A percentile compares a stretch with the other conserved stretches of the same genome.
Conservation (phyloP, 1,284 basidiomycete species). For the Ustilago cynodontis region DNA sequence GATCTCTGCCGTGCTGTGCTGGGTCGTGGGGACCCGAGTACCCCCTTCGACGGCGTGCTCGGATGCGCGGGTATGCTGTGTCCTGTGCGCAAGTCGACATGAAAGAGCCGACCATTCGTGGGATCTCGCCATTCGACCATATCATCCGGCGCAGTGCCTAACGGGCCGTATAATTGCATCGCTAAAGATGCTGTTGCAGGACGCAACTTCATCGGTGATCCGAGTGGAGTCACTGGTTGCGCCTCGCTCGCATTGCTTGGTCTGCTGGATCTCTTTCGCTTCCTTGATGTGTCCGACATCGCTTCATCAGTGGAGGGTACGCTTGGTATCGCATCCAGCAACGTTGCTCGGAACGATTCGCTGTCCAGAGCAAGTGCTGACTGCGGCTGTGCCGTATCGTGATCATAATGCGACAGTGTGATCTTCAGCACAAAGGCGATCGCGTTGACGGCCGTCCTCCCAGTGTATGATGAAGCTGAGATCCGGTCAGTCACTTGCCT, state of each 20-base stretch:
- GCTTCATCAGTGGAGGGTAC: not conserved
- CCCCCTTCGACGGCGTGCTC: not conserved
- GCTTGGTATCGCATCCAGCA: conserved; percentile 21
- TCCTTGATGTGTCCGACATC: not conserved
- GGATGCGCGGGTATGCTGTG: conserved; percentile 21
- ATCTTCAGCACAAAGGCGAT: conserved; percentile 17
- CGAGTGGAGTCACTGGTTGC: too few relatives aligned
- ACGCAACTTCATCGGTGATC: not conserved
- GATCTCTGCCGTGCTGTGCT: not conserved
- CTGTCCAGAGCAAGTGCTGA: not conserved
- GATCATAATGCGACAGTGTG: not conserved
- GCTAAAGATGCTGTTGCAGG: conserved; percentile 24
- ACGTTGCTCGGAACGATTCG: conserved; percentile 2
- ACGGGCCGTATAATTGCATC: conserved; percentile 10
- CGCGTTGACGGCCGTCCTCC: not conserved
- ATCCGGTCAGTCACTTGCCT: conserved; percentile 15
- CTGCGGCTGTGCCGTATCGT: not conserved
- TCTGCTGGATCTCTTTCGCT: conserved; percentile 15
- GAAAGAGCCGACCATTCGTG: conserved; percentile 26
- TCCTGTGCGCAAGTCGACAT: conserved; percentile 36
- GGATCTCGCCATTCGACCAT: conserved; percentile 26
- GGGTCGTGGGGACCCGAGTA: not conserved
- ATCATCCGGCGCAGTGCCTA: conserved; percentile 8
- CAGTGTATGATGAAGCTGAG: not conserved
- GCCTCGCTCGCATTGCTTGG: not conserved